Conservation (phyloP, 1,284 basidiomycete genomes). For the Ceratobasidium sp. region DNA sequence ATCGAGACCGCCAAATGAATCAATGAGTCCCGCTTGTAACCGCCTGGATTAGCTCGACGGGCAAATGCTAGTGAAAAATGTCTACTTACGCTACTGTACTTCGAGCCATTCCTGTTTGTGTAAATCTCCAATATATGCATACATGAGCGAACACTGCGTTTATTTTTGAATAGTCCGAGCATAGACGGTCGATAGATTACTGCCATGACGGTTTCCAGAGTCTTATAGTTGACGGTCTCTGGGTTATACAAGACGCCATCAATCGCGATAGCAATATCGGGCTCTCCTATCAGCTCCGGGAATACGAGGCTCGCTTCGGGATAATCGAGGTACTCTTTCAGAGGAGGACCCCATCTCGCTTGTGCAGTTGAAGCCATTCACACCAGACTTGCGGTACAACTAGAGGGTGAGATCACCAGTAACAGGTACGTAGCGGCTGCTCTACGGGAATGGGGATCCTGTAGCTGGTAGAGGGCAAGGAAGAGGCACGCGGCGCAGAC, state of each 20-base stretch:
- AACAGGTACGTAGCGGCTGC: too few relatives aligned
- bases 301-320: not conserved
- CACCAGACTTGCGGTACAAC: too few relatives aligned
- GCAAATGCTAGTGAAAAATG: not conserved
- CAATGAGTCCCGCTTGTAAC: not conserved
- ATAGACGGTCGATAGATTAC: not conserved
- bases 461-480: too few relatives aligned
- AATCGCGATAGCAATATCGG: not conserved
- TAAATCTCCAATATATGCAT: not conserved
- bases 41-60: not conserved
- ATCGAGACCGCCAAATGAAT: not conserved
- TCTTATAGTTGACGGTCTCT: not conserved
- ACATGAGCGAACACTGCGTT: not conserved
- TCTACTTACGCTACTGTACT: not conserved
- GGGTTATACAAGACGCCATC: not conserved
- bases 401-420: too few relatives aligned
- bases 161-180: not conserved
- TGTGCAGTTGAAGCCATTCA: too few relatives aligned
- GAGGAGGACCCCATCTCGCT: not conserved
- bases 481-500: too few relatives aligned
- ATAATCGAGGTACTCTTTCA: not conserved
- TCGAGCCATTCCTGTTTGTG: not conserved
- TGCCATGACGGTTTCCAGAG: not conserved
- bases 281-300: not conserved
- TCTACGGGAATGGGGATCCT: too few relatives aligned